Base-by-base conservation (phyloP, 768 basidiomycete genomes). In the Crepidotus variabilis region DNA sequence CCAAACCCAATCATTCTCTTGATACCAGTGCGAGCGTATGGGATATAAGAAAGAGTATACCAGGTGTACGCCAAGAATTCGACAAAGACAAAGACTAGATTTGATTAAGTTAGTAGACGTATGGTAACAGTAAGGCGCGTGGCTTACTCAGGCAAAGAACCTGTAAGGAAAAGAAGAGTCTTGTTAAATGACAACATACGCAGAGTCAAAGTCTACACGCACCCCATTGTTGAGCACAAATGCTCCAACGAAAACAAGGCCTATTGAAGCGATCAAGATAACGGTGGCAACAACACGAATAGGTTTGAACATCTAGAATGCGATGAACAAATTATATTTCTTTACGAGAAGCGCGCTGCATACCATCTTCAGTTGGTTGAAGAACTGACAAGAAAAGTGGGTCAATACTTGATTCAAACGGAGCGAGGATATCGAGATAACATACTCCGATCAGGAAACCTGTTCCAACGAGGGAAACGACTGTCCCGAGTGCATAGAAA, bases 31-130 rank as follows among this genome's bases (percentile, higher is more conserved):
- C 94, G 82, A 2, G 94, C 94, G 64, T 95, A 96, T 2, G 94
- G 94, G 63, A 98, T 92, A 74, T 95, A 97, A 6, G 87, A 88
- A 28, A 90, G 72, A 51, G 81, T 84, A 69, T 90, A 95, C 93
- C 94, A 97, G 20, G 88, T 84, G 71, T 89, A 96, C 6, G 94
- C 94, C 56, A 96, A 78, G 71, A 91, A 96, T 70, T 95, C 87
- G 70, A 97, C 76, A 72, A 96, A 79, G 57, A 97, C 94, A 69
- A 97, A 92, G 56, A 94, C 91, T 92, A 72, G 47, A 43, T 36
- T 53, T 21, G 23, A 18, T 59, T 54, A 36, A 11, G 49, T 51
- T n/a, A 62, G 60, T 53, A 21, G 10, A 46, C 51, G 10, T 54
- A 51, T 34, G 20, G 21, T 32, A 23, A n/a, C 21, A 21, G 32